Evolutionary conservation across 83 land plant species (phyloP).

Genomic region (Picea engelmannii): DNA sequence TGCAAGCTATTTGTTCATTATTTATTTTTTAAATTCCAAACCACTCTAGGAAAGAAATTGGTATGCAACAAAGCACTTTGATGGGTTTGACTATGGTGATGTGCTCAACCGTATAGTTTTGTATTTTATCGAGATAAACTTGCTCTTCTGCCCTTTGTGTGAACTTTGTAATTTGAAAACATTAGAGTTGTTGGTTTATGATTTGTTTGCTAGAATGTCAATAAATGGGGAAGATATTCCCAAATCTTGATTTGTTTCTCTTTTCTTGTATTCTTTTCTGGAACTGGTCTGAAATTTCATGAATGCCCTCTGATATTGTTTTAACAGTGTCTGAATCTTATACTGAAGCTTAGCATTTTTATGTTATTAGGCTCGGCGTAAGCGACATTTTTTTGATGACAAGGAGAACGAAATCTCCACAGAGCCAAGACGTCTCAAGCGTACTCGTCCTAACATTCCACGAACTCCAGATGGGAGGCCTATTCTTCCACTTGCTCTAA

Average conservation of each 20-base stretch:
- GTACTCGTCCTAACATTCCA: conserved; percentile 28
- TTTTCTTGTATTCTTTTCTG: neutral
- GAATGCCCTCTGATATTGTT: too few species aligned
- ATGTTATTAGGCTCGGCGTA: conserved; percentile 27
- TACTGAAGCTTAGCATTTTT: conserved; percentile 10
- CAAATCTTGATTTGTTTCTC: neutral
- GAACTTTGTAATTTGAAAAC: neutral
- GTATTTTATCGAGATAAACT: neutral
- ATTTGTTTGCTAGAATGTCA: neutral
- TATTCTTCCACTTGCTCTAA: conserved; percentile 32
- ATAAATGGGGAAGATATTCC: neutral
- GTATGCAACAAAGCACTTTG: neutral
- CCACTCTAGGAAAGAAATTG: neutral
- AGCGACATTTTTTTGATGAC: conserved; percentile 23
- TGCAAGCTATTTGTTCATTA: neutral
- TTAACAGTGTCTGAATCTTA: neutral
- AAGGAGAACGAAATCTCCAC: conserved; percentile 24
- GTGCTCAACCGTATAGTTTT: neutral
- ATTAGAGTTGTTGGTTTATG: neutral
- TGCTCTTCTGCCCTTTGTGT: neutral
- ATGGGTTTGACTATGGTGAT: neutral
- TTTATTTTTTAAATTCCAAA: neutral
- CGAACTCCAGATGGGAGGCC: conserved; percentile 34
- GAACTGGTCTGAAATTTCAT: too few species aligned
- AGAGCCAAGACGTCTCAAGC: conserved; percentile 34